Evolutionary conservation across 208 protist species (phyloP).

Genomic region (Leishmania mexicana): DNA sequence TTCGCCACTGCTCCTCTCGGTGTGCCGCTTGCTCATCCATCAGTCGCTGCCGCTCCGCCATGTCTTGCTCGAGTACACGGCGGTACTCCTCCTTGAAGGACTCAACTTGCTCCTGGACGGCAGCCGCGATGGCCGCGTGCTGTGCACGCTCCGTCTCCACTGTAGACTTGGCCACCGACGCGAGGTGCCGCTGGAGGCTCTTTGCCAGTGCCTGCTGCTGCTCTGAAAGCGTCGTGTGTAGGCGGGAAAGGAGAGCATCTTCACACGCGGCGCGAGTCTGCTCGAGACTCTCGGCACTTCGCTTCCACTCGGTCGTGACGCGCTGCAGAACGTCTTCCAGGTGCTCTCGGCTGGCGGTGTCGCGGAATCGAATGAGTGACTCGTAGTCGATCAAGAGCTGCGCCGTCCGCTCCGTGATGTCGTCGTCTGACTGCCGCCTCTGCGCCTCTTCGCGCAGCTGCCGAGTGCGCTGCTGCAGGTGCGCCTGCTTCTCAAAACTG

Average conservation of each 20-base stretch:
- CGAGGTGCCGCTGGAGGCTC: constrained; percentile 10
- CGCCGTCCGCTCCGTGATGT: constrained; percentile 13
- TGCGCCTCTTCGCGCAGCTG: constrained; percentile 29
- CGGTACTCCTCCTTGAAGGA: constrained; percentile 54
- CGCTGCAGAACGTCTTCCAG: constrained; percentile 21
- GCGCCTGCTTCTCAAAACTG: constrained; percentile 24
- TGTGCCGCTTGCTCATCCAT: constrained; percentile 41
- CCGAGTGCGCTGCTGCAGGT: constrained; percentile 29
- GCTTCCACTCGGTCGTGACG: constrained; percentile 24
- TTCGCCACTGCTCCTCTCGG: constrained; percentile 35
- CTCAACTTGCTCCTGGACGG: constrained; percentile 46
- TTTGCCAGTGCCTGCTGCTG: constrained; percentile 6
- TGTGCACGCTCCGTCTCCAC: constrained; percentile 18
- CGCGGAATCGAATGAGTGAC: constrained; percentile 18
- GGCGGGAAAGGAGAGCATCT: not conserved
- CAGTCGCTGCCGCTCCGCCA: constrained; percentile 27
- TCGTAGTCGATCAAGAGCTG: constrained; percentile 33
- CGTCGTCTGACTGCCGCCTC: constrained; percentile 12
- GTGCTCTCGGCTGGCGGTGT: constrained; percentile 14
- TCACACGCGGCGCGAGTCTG: constrained; percentile 19
- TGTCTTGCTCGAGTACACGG: constrained; percentile 49
- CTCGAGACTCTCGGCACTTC: constrained; percentile 17
- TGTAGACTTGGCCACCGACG: not conserved
- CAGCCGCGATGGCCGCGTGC: constrained; percentile 26
- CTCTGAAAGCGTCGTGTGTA: constrained; percentile 5